Evolutionary conservation across 345 rosid genomes (phyloP).

Genomic region (Rhodamnia argentea): DNA sequence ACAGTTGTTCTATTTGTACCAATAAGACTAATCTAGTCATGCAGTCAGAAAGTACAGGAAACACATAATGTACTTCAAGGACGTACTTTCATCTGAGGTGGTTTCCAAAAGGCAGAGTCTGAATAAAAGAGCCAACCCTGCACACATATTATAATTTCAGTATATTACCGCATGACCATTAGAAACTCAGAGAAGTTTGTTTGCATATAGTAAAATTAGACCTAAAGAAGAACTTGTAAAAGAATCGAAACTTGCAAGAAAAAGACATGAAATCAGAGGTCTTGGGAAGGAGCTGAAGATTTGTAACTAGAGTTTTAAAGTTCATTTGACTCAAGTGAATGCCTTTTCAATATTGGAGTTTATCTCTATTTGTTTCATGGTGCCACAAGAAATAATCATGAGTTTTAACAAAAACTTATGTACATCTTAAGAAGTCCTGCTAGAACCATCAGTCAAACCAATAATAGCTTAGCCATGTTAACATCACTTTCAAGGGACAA

Average conservation of each 20-base stretch:
- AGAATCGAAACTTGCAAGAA: neutral
- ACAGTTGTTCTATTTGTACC: neutral
- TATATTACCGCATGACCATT: neutral
- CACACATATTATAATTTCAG: constrained; percentile 1
- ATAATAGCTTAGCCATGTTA: neutral
- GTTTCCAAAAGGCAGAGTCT: constrained; percentile 77
- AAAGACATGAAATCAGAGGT: neutral
- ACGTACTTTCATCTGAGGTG: constrained; percentile 81
- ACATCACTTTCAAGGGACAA: neutral
- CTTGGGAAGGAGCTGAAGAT: neutral
- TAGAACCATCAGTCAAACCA: neutral
- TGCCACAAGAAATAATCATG: neutral
- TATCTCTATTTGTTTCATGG: neutral
- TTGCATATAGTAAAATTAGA: neutral
- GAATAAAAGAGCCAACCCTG: constrained; percentile 98
- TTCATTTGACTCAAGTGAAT: neutral
- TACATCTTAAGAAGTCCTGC: neutral
- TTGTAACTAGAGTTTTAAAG: neutral
- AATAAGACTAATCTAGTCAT: neutral
- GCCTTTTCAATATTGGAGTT: neutral
- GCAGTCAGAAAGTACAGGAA: neutral
- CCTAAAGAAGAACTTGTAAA: neutral
- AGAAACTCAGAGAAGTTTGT: neutral
- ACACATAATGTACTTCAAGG: neutral
- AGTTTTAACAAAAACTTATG: neutral